Evolutionary conservation across 371 early-diverging fungal genomes (phyloP), one percentile per base, ranked within the genome.

Genomic region (Dichotomocladium elegans): DNA sequence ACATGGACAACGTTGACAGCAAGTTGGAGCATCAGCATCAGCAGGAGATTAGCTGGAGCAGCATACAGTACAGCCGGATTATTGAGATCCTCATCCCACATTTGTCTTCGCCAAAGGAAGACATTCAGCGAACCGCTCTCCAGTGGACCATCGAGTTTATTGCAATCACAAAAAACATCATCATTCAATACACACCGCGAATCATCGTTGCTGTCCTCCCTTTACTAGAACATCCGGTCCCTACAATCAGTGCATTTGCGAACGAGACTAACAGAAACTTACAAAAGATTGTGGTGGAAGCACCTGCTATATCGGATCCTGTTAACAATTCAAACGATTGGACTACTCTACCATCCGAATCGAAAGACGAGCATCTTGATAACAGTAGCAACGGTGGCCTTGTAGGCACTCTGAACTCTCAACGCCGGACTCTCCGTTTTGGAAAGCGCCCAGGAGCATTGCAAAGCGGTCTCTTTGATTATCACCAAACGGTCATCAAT

Each of bases 71-170:
- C 68, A 84, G 80, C 19, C 67, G 82, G 6, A 87, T 92, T 58
- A 77, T 92, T 3, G 72, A 80, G 22, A 92, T 93, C 27, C 72
- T 95, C 15, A 65, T 81, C 34, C 89, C 88, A 24, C 88, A 93
- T 62, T 66, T 94, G 10, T 76, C 79, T 15, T 87, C 88, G 4
- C 17, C 52, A 54, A 93, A 93, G 47, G 90, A 91, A 66, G 91
- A 91, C 51, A 91, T 92, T 15, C 94, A 94, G 62, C 83, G 70
- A 29, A 90, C 86, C 1, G 92, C 94, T 0, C 66, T 96, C 25
- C 74, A 81, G 41, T 96, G 96, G 96, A 80, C 91, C 47, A 81
- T 83, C 54, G 89, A 88, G 57, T 91, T 95, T 52, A 82, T 91
- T 26, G 66, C 71, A 26, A 72, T 91, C 31, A 88, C 90, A n/a